Base-by-base conservation (phyloP, 1,284 basidiomycete genomes). In the Malassezia vespertilionis region DNA sequence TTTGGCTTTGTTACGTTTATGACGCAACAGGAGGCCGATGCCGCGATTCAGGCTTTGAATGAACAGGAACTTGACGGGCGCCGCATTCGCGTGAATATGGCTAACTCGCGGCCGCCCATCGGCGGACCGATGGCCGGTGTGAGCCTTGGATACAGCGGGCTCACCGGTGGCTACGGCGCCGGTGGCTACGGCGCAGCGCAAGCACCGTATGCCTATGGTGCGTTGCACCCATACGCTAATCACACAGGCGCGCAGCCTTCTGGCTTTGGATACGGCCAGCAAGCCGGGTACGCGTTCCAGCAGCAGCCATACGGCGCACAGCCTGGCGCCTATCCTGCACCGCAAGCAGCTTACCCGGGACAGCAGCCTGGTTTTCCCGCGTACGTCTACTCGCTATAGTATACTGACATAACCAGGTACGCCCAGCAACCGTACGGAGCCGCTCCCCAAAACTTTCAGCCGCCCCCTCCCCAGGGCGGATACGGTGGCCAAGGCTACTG, bases 41-140 rank as follows among this genome's bases (percentile, higher is more conserved):
- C 76, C 53, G 88, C 89, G 46, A 91, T 93, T 71, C 60, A 59
- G 48, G 75, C 74, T 37, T 77, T 93, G 72, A 85, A 95, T 75
- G 90, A 95, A 72, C 80, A 84, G 65, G 86, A 91, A 66, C 81
- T 96, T 62, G 90, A 96, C 73, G 88, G 89, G 53, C 80, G 90
- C 61, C 80, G 84, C 62, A 82, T 96, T 71, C 74, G 76, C 50
- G 89, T 95, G 55, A 95, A 95, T 77, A 76, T 93, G 58, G 90
- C 90, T 59, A 95, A 93, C 72, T 82, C 86, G 46, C 81, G 85
- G 60, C 76, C 61, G 36, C 32, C 48, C 18, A 40, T 45, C 37
- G 26, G 21, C 8, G 41, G 41, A 10, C 18, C 17, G 5, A 58
- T 65, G 58, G 55, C 56, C 31, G 65, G 60, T 43, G 63, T 60